Base-by-base conservation (phyloP, 2,329 filamentous ascomycete genomes). In the Cordyceps cateniannulata region DNA sequence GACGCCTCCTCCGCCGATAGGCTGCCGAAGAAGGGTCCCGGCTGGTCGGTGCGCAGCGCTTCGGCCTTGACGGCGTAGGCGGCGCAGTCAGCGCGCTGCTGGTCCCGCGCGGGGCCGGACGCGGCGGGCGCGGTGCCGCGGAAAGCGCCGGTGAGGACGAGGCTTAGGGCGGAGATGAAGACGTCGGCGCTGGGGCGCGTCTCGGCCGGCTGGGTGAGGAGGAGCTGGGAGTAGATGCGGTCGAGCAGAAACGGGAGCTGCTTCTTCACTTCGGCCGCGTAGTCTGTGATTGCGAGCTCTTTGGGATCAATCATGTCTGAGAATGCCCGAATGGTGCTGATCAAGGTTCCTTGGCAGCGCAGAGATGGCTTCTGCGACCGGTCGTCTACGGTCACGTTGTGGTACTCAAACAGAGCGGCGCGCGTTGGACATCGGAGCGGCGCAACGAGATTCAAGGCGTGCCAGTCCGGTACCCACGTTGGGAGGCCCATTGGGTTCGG, bases 401-500 rank as follows among this genome's bases (percentile, higher is more conserved):
- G n/a, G 27, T 29, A 62, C 18, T 47, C 27, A 1, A 12, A 7
- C 9, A 45, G 7, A 8, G 60, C 53, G 9, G 60, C 60, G 9
- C 35, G 25, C 24, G 60, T 58, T 2, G 60, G 60, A 10, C 48
- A 62, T 12, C 22, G 24, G 9, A 62, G 48, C 38, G 60, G 60
- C 27, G 60, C 60, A 7, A 62, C 60, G 5, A 57, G 25, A 25
- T 62, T 62, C 35, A 52, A n/a, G n/a, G 53, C 60, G 10, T 62
- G 60, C 60, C 60, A 62, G 6, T 62, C 60, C 1, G 60, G 60
- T 16, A 62, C 60, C 60, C 60, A 62, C 5, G 53, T 62, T n/a
- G 60, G 60, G 8, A 62, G 38, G 42, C 54, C 47, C 38, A 62
- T 50, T 9, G 53, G 27, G 48, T 51, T 57, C 14, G 38, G 47